Evolutionary conservation across 768 basidiomycete species (phyloP), one percentile per base, ranked within the genome.

Genomic region (Phaeolepiota aurea): DNA sequence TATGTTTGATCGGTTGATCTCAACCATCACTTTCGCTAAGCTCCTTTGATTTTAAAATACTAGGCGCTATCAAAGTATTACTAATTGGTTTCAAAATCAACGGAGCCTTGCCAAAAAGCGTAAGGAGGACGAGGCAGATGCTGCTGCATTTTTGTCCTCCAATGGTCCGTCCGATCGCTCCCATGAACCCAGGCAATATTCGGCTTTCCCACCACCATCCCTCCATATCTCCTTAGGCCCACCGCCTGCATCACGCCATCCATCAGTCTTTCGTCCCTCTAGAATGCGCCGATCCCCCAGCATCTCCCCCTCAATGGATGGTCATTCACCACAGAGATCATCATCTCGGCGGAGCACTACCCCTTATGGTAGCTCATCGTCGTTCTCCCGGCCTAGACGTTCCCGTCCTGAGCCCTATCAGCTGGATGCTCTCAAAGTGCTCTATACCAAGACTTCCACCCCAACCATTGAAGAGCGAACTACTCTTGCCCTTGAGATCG

Each of bases 81-180:
- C 80, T 1, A 87, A 88, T 54, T 87, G 86, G 87, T 88, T 88
- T 57, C 85, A 87, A 68, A 86, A 87, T 52, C 84, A 88, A 54
- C 82, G 83, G 51, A 85, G 77, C 56, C 71, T 80, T 48, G 76
- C 82, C 21, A 82, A 81, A 66, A 83, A 82, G 63, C 73, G 71
- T 50, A 74, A 68, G 48, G 79, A 83, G 46, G 79, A 81, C 37
- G 71, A 75, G 20, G 51, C 52, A 32, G 64, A 67, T 23, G 55
- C 51, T 16, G 36, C 49, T 37, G 54, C 61, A 31, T 52, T 54
- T 32, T 45, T 54, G 33, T 23, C 54, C 36, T 51, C 55, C 42
- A 54, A 53, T 46, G 52, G 57, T 46, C 55, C 55, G 44, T 50
- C 58, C 35, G 62, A 63, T 31, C 57, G 61, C 50, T 45, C 59